Evolutionary conservation across 2,329 filamentous ascomycete species (phyloP).

Genomic region (Hymenoscyphus linearis): DNA sequence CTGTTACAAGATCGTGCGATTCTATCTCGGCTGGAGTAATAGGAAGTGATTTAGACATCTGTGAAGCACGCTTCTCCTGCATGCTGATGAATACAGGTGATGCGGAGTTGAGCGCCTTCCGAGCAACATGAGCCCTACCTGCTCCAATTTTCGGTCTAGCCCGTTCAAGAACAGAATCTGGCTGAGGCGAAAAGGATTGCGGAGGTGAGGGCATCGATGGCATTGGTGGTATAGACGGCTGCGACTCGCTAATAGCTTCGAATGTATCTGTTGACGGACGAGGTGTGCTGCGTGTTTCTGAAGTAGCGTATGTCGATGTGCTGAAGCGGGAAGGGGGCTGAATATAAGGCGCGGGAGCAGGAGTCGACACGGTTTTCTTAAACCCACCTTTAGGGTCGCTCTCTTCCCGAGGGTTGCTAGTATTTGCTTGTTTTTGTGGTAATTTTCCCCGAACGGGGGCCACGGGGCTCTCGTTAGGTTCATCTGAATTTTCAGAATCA

Average conservation of each 20-base stretch:
- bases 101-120: slow-evolving; percentile 26
- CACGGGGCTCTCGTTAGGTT: slow-evolving; percentile 5
- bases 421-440: slow-evolving; percentile 2
- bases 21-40: slow-evolving; percentile 54
- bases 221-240: slow-evolving; percentile 18
- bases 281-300: slow-evolving; percentile 25
- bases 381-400: slow-evolving; percentile 25
- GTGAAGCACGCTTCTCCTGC: slow-evolving; percentile 18
- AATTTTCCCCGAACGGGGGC: slow-evolving; percentile 1
- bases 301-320: slow-evolving; percentile 30
- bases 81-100: slow-evolving; percentile 30
- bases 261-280: slow-evolving; percentile 27
- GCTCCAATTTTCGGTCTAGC: slow-evolving; percentile 24
- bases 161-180: slow-evolving; percentile 27
- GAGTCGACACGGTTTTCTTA: slow-evolving; percentile 11
- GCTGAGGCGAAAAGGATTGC: slow-evolving; percentile 11
- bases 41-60: slow-evolving; percentile 50
- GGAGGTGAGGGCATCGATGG: slow-evolving; percentile 11
- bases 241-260: slow-evolving; percentile 13
- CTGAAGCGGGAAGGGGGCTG: slow-evolving; percentile 32
- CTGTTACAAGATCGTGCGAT: slow-evolving; percentile 58
- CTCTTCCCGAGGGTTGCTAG: slow-evolving; percentile 1
- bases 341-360: slow-evolving; percentile 21
- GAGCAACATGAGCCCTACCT: slow-evolving; percentile 14
- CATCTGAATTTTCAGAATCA: slow-evolving; percentile 8